Percentiles rank a stretch among this genome's conserved stretches.
phyloP scores from a whole-genome alignment of 805 yeast genomes.

The Wickerhamomyces sydowiorum region DNA sequence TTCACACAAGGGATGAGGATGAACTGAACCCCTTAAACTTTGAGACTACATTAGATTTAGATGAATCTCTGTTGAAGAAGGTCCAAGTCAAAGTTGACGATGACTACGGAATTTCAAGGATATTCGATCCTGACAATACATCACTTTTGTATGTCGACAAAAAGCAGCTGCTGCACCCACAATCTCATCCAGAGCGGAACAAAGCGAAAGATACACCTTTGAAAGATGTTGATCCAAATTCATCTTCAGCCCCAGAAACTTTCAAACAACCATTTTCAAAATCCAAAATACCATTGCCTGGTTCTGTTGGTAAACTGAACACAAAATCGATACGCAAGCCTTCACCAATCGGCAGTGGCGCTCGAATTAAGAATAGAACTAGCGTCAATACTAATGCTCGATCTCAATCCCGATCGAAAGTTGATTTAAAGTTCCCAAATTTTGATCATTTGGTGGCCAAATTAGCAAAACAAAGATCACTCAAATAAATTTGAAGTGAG shows the following conservation, averaged over 20 bases:
- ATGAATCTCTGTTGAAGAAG: not conserved
- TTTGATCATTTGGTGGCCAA: not conserved
- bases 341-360: too few species aligned
- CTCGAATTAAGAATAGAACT: too few species aligned
- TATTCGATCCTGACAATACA: conserved; percentile 11
- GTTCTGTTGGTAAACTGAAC: too few species aligned
- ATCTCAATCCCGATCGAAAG: conserved; percentile 8
- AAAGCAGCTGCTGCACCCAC: not conserved
- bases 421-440: conserved; percentile 13
- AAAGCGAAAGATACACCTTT: not conserved
- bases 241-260: not conserved
- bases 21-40: not conserved
- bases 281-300: conserved; percentile 5
- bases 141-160: conserved; percentile 3
- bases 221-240: not conserved
- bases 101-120: conserved; percentile 2
- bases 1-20: not conserved
- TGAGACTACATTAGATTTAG: not conserved
- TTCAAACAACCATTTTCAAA: conserved; percentile 4
- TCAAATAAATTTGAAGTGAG: not conserved
- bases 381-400: too few species aligned
- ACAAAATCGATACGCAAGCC: too few species aligned
- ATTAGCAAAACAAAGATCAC: not conserved
- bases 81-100: not conserved
- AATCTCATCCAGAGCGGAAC: not conserved